Evolutionary conservation across 257 asterid species (phyloP), one percentile per base, ranked within the genome.

Genomic region (Anisodus tanguticus): DNA sequence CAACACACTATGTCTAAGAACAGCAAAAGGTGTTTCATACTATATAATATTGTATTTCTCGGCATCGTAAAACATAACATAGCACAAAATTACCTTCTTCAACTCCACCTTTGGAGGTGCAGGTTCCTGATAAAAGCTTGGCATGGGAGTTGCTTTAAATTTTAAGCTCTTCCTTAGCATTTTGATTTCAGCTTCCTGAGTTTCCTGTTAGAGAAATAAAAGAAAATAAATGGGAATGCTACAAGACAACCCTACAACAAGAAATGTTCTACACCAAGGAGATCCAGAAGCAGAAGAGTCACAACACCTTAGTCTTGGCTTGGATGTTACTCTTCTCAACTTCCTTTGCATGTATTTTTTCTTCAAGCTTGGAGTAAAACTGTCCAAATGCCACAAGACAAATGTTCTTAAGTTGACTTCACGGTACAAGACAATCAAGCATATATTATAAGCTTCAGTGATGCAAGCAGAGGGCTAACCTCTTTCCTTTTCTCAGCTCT

Each of bases 141-240:
- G 99, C 99, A 96, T 93, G 1, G 99, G 99, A 81, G 95, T 93
- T 35, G 99, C 99, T 89, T 96, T 96, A 88, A 96, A 96, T 88
- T 85, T 93, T 93, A 96, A 88, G 80, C 89, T 91, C 86, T 94
- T 96, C 87, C 99, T 88, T 84, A 94, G 84, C 95, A 87, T 92
- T 90, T 85, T 96, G 70, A 96, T 88, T 88, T 96, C 98, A 45
- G 98, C 98, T 82, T 96, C 98, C 63, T 91, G 99, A 15, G 95
- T 59, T 91, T 96, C 98, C 99, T 95, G 83, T 87, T 88, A 76
- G 82, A 85, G 72, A 82, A 31, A 57, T 35, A 45, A 80, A 35
- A n/a, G 87, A 81, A 51, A 77, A 53, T 77, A 53, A 77, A 77
- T 4, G 8, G 49, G 22, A 77, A 54, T 53, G 15, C 49, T 53